Percentiles rank a stretch among this genome's conserved stretches.
Conservation (phyloP, 2,329 filamentous ascomycete species). For the Dothideomycetidae sp. region DNA sequence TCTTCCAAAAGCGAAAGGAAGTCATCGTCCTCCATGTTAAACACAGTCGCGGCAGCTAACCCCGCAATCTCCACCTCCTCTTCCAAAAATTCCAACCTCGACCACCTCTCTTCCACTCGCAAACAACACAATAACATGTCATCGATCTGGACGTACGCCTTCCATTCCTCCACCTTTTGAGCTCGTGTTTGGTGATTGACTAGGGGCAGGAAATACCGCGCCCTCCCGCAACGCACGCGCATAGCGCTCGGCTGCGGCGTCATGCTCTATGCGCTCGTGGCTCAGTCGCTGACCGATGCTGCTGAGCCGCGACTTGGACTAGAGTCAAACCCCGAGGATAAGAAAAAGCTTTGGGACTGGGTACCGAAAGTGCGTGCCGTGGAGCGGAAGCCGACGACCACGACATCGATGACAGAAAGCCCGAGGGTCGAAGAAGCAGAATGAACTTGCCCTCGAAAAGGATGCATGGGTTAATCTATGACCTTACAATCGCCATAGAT, state of each 20-base stretch:
- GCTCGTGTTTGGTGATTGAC: constrained; percentile 13
- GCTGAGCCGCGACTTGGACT: constrained; percentile 61
- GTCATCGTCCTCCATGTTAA: too few species aligned
- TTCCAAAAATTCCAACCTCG: too few species aligned
- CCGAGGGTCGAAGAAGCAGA: too few species aligned
- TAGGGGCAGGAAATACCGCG: constrained; percentile 46
- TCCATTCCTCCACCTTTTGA: background rate
- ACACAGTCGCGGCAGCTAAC: too few species aligned
- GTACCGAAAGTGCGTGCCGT: constrained; percentile 50
- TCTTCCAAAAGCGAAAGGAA: too few species aligned
- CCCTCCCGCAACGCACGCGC: constrained; percentile 55
- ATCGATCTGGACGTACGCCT: constrained; percentile 7
- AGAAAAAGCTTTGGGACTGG: constrained; percentile 46
- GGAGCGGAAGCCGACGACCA: constrained; percentile 37
- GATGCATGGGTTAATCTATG: too few species aligned
- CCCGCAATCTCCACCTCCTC: too few species aligned
- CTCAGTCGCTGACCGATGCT: constrained; percentile 58
- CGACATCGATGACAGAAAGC: too few species aligned
- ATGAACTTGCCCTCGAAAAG: too few species aligned
- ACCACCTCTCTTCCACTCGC: too few species aligned
- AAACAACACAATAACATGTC: too few species aligned
- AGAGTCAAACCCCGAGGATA: constrained; percentile 59
- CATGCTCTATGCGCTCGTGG: constrained; percentile 60
- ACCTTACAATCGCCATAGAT: too few species aligned
- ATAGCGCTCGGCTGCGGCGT: constrained; percentile 58